Base-by-base conservation (phyloP, 2,329 filamentous ascomycete species). In the Pestalotiopsis fici region DNA sequence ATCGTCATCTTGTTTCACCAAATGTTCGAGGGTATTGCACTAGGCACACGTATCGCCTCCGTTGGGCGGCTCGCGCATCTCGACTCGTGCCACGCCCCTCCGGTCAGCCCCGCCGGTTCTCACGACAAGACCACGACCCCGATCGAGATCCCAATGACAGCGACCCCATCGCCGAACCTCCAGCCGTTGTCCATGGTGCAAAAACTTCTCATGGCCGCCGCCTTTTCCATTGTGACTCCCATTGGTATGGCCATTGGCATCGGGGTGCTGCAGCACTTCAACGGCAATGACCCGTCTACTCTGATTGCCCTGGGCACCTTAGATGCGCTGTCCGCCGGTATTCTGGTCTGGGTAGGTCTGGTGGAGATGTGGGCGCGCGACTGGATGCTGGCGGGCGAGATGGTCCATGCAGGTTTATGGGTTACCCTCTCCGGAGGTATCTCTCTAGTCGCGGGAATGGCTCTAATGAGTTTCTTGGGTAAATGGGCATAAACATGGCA, bases 191-290 rank as follows among this genome's bases (percentile, higher is more conserved):
- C 80, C 9, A 76, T 83, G 74, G 71, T 71, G 67, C 83, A 83
- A 69, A 91, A 93, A 75, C 78, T 89, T 2, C 69, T 88, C 13
- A 88, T 95, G 80, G 91, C 86, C 0, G 71, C 78, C 1, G 83
- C 85, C 0, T 95, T 94, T 72, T 87, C 91, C 0, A 80, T 94
- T 28, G 88, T 93, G 65, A 95, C 92, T 0, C 92, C 92, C 0
- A 81, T 93, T 35, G 93, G 92, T 12, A 95, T 95, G 92, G 91
- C 89, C 0, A 94, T 95, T 68, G 92, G 93, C 0, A 89, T 94
- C 39, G 91, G 91, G 2, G 91, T 92, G 3, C 79, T 94, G 31
- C 80, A 90, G 47, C 77, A 83, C 9, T 94, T 94, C 80, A 94
- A 95, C 72, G 92, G 91, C 3, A 93, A 92, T 72, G 87, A 93